A percentile compares a stretch with the other conserved stretches of the same genome.
These are phyloP conservation scores for Laburnicola sp. DNA, from an alignment of 2,329 filamentous ascomycete species.

Conservation along the genomic window DNA sequence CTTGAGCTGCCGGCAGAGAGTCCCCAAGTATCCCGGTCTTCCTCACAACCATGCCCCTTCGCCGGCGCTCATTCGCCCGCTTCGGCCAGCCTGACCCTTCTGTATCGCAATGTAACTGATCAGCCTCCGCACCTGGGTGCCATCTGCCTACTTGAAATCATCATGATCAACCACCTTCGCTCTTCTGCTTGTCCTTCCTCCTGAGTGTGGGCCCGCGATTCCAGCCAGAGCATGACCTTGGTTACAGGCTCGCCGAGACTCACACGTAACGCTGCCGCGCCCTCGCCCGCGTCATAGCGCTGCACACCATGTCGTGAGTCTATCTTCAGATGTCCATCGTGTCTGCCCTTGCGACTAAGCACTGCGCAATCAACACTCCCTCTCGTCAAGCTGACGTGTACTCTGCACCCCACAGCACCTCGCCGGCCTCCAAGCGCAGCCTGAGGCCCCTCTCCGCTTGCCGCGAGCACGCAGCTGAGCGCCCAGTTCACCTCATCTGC, in stretches of 20 bases:
- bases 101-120: conserved; percentile 46
- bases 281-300: conserved; percentile 26
- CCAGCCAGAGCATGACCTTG: conserved; percentile 42
- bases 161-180: conserved; percentile 43
- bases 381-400: conserved; percentile 35
- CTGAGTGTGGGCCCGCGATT: conserved; percentile 34
- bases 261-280: conserved; percentile 36
- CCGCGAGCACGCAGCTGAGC: conserved; percentile 34
- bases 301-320: conserved; percentile 46
- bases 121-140: conserved; percentile 39
- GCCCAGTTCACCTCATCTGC: conserved; percentile 24
- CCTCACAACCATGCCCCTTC: conserved; percentile 33
- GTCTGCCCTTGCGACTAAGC: conserved; percentile 13
- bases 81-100: conserved; percentile 40
- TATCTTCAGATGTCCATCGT: conserved; percentile 19
- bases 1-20: conserved; percentile 26
- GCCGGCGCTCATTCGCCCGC: conserved; percentile 40
- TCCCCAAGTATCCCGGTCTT: conserved; percentile 36
- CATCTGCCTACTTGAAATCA: conserved; percentile 44
- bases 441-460: conserved; percentile 48
- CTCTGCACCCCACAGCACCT: conserved; percentile 41
- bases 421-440: conserved; percentile 49
- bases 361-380: conserved; percentile 12
- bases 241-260: conserved; percentile 27
- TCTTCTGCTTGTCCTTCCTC: conserved; percentile 31